Evolutionary conservation across 129 eudicot species (phyloP), one percentile per base, ranked within the genome.

Genomic region (Saussurea involucrata): DNA sequence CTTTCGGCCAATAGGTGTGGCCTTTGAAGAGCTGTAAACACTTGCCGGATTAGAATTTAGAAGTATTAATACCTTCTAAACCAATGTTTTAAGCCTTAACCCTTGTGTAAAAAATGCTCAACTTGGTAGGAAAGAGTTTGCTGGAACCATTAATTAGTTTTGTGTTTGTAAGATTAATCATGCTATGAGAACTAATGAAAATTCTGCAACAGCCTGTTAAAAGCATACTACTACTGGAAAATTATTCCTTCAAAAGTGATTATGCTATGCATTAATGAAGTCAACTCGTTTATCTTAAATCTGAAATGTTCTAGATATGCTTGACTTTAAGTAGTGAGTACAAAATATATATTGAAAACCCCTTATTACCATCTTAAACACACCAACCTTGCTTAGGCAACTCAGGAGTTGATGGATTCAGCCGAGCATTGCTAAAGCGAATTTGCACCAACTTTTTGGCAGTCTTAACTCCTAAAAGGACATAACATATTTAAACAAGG

Each of bases 41-140:
- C 68, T 24, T 55, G 53, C 49, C 6, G 3, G 46, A 55, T 9
- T 55, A 18, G 22, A 18, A 32, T n/a, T n/a, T n/a, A n/a, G n/a
- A n/a, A n/a, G n/a, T n/a, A n/a, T 2, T 73, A 27, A 32, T 24
- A 20, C 29, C 67, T 55, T 70, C 22, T 70, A 24, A 24, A 70
- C 74, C 13, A 22, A 70, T 0, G 3, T 42, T 22, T 8, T 24
- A 22, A 12, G 32, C 63, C 61, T 70, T 42, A 2, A 11, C 33
- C 57, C 22, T 11, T n/a, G 6, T 37, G 74, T 60, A 28, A 9
- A 40, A 10, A 40, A 40, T 40, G 49, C 9, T 72, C 44, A 29
- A 55, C 76, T 28, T 72, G 25, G n/a, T n/a, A n/a, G 36, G 74
- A 70, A 72, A 49, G 27, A 53, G 27, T 25, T 72, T 49, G 46